Base-by-base conservation (phyloP, 371 early-diverging fungal genomes). In the Phascolomyces articulosus region DNA sequence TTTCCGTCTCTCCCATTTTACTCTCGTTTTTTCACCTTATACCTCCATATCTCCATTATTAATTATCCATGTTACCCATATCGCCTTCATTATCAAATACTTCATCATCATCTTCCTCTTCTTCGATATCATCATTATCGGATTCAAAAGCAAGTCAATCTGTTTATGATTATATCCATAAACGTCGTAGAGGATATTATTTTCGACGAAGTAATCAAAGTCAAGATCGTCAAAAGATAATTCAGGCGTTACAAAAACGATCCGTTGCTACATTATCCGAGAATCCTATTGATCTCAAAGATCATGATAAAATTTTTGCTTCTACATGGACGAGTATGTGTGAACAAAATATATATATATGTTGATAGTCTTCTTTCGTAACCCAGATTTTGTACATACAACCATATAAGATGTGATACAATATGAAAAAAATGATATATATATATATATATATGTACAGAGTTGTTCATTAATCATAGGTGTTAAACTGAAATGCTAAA, bases 281-380 rank as follows among this genome's bases (percentile, higher is more conserved):
- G 24, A 29, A 61, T 40, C 62, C 62, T 10, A 61, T 61, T n/a
- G 20, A 38, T 28, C 20, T 67, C 16, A 48, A 67, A 40, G 75
- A 70, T 0, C 67, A 68, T 24, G 90, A 90, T 70, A 90, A 90
- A 64, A 66, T 87, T 28, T 90, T 90, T 73, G 79, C 89, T 0
- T 67, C 75, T 8, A 66, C 67, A 3, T 90, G 90, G 90, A 53
- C 89, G 7, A 59, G 60, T 59, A 47, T 1, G 59, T 59, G 8
- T 24, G 23, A 18, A 20, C 20, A 15, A n/a, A n/a, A n/a, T n/a
- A n/a, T n/a, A n/a, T n/a, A n/a, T n/a, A n/a, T n/a, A n/a, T n/a
- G n/a, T n/a, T n/a, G n/a, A n/a, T n/a, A n/a, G n/a, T n/a, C n/a
- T n/a, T n/a, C n/a, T n/a, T n/a, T n/a, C n/a, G n/a, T n/a, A n/a